phyloP scores from a whole-genome alignment of 495 filamentous ascomycete species.

The Aspergillus leporis region DNA sequence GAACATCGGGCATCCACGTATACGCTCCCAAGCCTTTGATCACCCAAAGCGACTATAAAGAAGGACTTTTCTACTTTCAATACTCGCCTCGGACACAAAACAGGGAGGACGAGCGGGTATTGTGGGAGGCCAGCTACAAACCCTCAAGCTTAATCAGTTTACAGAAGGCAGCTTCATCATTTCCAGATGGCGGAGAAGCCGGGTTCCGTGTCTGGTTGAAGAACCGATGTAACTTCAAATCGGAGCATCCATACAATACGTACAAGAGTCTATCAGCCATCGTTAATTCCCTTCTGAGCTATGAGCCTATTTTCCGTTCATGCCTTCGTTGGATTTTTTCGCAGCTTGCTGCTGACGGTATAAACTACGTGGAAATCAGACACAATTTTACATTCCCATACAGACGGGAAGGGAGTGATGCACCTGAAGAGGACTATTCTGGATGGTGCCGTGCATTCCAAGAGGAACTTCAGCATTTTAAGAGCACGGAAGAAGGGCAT shows the following conservation, averaged over 20 bases:
- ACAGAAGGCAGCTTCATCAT: constrained; percentile 65
- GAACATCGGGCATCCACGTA: constrained; percentile 75
- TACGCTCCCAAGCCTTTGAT: constrained; percentile 53
- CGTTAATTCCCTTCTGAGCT: constrained; percentile 72
- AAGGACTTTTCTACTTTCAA: constrained; percentile 51
- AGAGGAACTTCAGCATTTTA: constrained; percentile 79
- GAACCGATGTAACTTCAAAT: constrained; percentile 61
- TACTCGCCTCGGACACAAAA: constrained; percentile 35
- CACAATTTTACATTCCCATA: constrained; percentile 63
- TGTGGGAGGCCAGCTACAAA: constrained; percentile 68
- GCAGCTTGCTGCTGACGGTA: constrained; percentile 70
- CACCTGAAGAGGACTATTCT: constrained; percentile 59
- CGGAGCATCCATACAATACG: constrained; percentile 61
- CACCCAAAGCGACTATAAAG: constrained; percentile 44
- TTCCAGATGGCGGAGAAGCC: constrained; percentile 65
- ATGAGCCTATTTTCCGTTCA: constrained; percentile 86
- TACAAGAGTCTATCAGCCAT: constrained; percentile 70
- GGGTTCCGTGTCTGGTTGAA: constrained; percentile 82
- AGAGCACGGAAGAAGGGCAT: constrained; percentile 65
- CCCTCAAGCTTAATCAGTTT: constrained; percentile 57
- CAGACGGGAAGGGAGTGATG: constrained; percentile 56
- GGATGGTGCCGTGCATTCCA: constrained; percentile 69
- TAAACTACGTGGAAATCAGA: constrained; percentile 75
- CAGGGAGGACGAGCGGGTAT: constrained; percentile 29
- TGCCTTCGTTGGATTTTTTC: constrained; percentile 69